Conservation (phyloP, 1,284 basidiomycete genomes). For the Hymenochaete sp. region DNA sequence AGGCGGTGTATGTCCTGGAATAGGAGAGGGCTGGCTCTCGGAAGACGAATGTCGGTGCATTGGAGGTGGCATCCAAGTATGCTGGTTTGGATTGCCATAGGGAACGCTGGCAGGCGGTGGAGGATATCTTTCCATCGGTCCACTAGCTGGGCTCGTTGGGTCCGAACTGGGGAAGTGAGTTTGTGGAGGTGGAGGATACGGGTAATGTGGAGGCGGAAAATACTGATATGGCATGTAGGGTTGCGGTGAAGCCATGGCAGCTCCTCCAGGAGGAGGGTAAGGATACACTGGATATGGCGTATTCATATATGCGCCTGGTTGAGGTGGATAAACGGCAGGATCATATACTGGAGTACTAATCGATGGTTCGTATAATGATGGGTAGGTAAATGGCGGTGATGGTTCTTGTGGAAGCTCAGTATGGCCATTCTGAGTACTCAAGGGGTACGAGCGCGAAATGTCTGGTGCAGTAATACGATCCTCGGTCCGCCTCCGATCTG, state of each 20-base stretch:
- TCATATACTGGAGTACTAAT: conserved; percentile 41
- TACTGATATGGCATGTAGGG: conserved; percentile 33
- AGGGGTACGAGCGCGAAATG: conserved; percentile 50
- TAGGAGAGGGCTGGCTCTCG: conserved; percentile 9
- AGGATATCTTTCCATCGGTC: conserved; percentile 27
- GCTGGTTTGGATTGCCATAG: conserved; percentile 25
- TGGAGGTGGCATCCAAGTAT: conserved; percentile 29
- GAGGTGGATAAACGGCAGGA: conserved; percentile 31
- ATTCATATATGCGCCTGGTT: conserved; percentile 25
- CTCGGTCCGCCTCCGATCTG: conserved; percentile 33
- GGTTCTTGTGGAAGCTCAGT: conserved; percentile 63
- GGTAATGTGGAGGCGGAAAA: conserved; percentile 27
- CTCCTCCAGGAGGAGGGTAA: conserved; percentile 24
- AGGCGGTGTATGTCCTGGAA: conserved; percentile 1
- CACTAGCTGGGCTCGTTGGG: conserved; percentile 25
- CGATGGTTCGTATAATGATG: conserved; percentile 58
- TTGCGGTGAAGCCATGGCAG: conserved; percentile 28
- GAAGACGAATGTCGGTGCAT: conserved; percentile 8
- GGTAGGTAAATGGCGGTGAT: conserved; percentile 62
- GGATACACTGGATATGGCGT: conserved; percentile 27
- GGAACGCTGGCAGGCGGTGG: conserved; percentile 25
- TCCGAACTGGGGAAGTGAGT: conserved; percentile 28
- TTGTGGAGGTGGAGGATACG: conserved; percentile 24
- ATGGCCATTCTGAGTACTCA: conserved; percentile 41
- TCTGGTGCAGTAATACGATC: conserved; percentile 39